Evolutionary conservation across 2,329 filamentous ascomycete species (phyloP), one percentile per base, ranked within the genome.

Genomic region (Biscogniauxia marginata): DNA sequence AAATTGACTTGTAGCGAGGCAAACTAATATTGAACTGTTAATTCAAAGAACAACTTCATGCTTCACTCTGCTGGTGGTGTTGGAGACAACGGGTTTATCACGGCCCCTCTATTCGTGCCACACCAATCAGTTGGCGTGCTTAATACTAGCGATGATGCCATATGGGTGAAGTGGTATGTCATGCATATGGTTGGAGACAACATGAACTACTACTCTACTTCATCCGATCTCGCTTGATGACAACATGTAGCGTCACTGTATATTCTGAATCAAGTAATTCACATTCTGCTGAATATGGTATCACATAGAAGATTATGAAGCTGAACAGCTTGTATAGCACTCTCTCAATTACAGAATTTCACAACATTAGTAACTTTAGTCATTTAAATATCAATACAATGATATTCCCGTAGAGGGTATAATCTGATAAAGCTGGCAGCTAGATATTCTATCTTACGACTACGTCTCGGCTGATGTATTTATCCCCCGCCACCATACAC

Each of bases 61-160:
- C 11, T 34, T 13, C 30, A n/a, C 30, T 39, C 30, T 16, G 11
- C 9, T 16, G 3, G 30, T 39, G n/a, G 13, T 39, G 13, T 16
- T 6, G 11, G 30, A 16, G 9, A n/a, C 25, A 39, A 16, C 30
- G n/a, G 13, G 13, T n/a, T n/a, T 39, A 39, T 39, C n/a, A 39
- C 30, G n/a, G 1, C 30, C n/a, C 30, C 30, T 39, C 30, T 16
- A 16, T 39, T 16, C n/a, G 30, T 39, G n/a, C 30, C 30, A 39
- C 30, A 16, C 30, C 7, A 5, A 39, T 7, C 4, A 22, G 21
- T 16, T 49, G 16, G 46, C 55, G 55, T 57, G 52, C 48, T 57
- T 39, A 39, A 25, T 39, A 46, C 21, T 51, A 24, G 20, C 21
- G 19, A 46, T 52, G 50, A 48, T n/a, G 43, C 48, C 47, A 53